Percentiles rank a stretch among this genome's conserved stretches.
Evolutionary conservation across 345 rosid species (phyloP).

Genomic region (Salix brachista): DNA sequence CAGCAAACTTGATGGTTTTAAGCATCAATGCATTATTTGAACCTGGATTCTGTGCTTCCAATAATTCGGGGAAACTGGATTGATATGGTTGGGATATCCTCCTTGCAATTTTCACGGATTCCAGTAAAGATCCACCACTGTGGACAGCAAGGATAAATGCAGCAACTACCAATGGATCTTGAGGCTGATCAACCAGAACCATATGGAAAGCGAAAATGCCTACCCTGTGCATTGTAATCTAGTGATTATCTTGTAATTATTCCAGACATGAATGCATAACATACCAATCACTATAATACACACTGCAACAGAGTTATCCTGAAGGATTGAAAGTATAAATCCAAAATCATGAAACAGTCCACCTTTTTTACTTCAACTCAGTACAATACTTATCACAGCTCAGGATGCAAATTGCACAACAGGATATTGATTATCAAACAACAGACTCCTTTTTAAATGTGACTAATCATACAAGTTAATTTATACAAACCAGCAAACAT

Average conservation of each 20-base stretch:
- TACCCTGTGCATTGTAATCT: slow-evolving; percentile 38
- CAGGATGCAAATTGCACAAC: too few species aligned
- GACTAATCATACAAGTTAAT: too few species aligned
- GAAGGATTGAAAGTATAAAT: too few species aligned
- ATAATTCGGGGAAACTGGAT: slow-evolving; percentile 45
- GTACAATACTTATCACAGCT: too few species aligned
- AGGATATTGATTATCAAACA: too few species aligned
- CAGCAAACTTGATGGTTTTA: slow-evolving; percentile 59
- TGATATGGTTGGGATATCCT: slow-evolving; percentile 40
- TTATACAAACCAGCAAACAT: too few species aligned
- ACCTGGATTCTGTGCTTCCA: slow-evolving; percentile 15
- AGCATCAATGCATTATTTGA: slow-evolving; percentile 22
- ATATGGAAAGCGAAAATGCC: slow-evolving; percentile 69
- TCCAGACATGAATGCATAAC: not conserved
- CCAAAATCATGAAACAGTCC: too few species aligned
- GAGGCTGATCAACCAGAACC: slow-evolving; percentile 54
- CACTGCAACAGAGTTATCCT: too few species aligned
- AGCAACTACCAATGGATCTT: slow-evolving; percentile 66
- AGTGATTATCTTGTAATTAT: not conserved
- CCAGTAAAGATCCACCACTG: slow-evolving; percentile 59
- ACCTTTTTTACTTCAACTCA: too few species aligned
- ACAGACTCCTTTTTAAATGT: too few species aligned
- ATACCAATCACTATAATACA: not conserved
- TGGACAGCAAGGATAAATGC: slow-evolving; percentile 65
- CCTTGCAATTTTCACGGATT: slow-evolving; percentile 62